These are phyloP conservation scores for Chenopodium suecicum DNA, from an alignment of 148 eudicot genomes.

Conservation along the genomic window DNA sequence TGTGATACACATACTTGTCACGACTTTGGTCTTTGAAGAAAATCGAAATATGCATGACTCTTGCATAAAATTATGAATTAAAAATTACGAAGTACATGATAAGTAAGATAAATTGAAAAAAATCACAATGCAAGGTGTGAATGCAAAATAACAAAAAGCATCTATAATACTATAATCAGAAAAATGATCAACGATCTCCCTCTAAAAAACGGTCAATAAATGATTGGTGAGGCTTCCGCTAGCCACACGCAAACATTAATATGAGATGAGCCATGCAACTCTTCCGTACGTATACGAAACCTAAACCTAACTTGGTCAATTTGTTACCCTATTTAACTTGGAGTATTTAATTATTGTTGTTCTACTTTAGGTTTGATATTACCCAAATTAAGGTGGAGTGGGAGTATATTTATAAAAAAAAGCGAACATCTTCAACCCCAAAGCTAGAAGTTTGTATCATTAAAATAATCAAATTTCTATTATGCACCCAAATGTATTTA, in stretches of 20 bases:
- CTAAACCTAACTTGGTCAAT: background rate
- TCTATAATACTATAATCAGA: background rate
- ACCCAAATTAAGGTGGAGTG: too few species aligned
- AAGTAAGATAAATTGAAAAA: too few species aligned
- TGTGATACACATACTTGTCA: too few species aligned
- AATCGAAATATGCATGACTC: background rate
- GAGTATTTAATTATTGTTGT: too few species aligned
- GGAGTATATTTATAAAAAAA: too few species aligned
- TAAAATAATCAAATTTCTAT: too few species aligned
- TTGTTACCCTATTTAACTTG: background rate
- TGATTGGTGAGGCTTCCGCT: slow-evolving; percentile 8
- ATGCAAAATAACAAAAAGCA: slow-evolving; percentile 4
- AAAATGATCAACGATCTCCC: background rate
- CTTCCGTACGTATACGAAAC: background rate
- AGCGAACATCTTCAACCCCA: too few species aligned
- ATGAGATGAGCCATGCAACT: slow-evolving; percentile 1
- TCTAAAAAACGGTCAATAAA: background rate
- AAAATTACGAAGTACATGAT: too few species aligned
- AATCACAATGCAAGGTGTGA: slow-evolving; percentile 4
- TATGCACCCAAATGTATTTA: too few species aligned
- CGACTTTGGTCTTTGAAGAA: background rate
- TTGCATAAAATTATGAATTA: background rate
- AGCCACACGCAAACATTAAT: background rate
- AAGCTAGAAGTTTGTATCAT: too few species aligned
- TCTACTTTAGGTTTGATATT: too few species aligned